These are phyloP conservation scores for Zizania latifolia DNA, from an alignment of 176 grass and related monocot species.

Conservation along the genomic window DNA sequence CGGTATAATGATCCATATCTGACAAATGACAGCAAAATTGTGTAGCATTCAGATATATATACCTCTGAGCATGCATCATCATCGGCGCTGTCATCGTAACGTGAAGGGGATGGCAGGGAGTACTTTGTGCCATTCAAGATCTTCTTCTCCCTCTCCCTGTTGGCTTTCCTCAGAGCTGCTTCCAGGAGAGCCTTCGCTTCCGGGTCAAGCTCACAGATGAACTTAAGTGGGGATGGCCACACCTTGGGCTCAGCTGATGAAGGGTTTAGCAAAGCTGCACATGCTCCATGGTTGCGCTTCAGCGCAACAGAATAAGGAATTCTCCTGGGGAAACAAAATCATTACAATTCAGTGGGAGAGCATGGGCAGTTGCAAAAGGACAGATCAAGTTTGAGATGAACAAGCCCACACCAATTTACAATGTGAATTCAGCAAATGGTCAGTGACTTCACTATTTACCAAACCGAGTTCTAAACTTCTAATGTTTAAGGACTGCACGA, in stretches of 20 bases:
- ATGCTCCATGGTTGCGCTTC: too few relatives aligned
- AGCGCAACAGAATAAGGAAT: too few relatives aligned
- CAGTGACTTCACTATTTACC: background rate
- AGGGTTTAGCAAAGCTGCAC: too few relatives aligned
- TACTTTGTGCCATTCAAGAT: too few relatives aligned
- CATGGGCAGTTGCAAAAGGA: background rate
- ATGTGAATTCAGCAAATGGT: too few relatives aligned
- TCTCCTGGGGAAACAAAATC: background rate
- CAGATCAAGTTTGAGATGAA: background rate
- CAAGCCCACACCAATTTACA: background rate
- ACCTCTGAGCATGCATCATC: constrained; percentile 52
- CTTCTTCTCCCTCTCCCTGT: too few relatives aligned
- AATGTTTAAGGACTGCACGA: background rate
- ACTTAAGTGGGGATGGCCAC: too few relatives aligned
- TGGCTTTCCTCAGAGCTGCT: constrained; percentile 57
- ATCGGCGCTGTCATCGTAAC: background rate
- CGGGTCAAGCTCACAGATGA: constrained; percentile 80
- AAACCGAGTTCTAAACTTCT: background rate
- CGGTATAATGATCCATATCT: too few relatives aligned
- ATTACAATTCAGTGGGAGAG: background rate
- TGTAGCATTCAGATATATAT: too few relatives aligned
- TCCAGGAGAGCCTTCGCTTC: constrained; percentile 87
- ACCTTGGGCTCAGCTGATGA: too few relatives aligned
- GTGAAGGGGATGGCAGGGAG: too few relatives aligned
- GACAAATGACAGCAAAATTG: too few relatives aligned